Evolutionary conservation across 108 stramenopile species (phyloP).

Genomic region (Mayamaea pseudoterrestris): DNA sequence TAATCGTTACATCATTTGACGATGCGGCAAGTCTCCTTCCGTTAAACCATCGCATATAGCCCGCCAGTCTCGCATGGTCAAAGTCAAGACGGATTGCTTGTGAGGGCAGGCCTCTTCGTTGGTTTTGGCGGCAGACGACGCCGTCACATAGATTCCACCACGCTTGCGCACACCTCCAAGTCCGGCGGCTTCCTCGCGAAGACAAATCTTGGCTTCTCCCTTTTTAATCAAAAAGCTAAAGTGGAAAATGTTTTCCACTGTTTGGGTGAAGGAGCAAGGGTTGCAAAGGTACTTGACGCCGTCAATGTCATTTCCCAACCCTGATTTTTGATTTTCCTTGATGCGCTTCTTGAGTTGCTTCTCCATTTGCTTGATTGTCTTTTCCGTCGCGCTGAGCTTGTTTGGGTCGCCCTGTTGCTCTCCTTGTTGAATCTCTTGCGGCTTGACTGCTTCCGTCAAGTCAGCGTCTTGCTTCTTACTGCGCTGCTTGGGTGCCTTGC

Average conservation of each 20-base stretch:
- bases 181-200: too few species aligned
- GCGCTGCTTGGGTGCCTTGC: slow-evolving; percentile 20
- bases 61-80: too few species aligned
- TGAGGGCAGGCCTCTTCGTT: too few species aligned
- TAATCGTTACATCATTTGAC: too few species aligned
- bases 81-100: too few species aligned
- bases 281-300: slow-evolving; percentile 59
- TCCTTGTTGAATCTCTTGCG: slow-evolving; percentile 41
- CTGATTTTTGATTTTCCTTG: slow-evolving; percentile 10
- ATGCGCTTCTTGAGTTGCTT: slow-evolving; percentile 24
- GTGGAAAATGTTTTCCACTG: slow-evolving; percentile 83
- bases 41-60: too few species aligned
- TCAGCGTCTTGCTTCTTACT: slow-evolving; percentile 23
- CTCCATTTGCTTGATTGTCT: slow-evolving; percentile 34
- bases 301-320: slow-evolving; percentile 27
- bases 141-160: too few species aligned
- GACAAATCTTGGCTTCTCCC: too few species aligned
- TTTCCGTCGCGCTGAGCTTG: slow-evolving; percentile 56
- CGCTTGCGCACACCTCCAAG: too few species aligned
- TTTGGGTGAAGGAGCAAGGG: slow-evolving; percentile 76
- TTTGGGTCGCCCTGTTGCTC: slow-evolving; percentile 35
- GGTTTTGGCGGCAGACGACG: too few species aligned
- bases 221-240: slow-evolving; percentile 71
- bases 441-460: slow-evolving; percentile 40
- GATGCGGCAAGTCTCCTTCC: too few species aligned